Percentiles rank a stretch among this genome's conserved stretches.
These are phyloP conservation scores for Wolfiporia cocos DNA, from an alignment of 1,284 basidiomycete genomes.

Conservation along the genomic window DNA sequence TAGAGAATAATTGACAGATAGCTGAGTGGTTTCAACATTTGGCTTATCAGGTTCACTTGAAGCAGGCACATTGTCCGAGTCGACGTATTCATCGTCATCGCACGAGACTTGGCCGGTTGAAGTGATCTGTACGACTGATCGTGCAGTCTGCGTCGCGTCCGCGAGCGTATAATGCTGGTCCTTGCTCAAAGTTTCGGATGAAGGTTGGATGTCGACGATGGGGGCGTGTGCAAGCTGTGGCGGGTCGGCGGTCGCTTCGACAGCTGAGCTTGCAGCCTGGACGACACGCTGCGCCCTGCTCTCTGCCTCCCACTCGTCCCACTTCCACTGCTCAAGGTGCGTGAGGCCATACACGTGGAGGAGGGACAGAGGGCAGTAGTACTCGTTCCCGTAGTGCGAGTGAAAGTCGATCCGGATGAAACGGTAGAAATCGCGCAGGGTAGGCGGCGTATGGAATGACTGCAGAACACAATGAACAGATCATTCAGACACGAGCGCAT, in stretches of 20 bases:
- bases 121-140: neutral
- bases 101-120: too few species aligned
- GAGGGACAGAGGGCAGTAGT: conserved; percentile 92
- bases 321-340: conserved; percentile 94
- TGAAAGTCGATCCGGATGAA: conserved; percentile 94
- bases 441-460: conserved; percentile 74
- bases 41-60: neutral
- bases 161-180: neutral
- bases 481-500: neutral
- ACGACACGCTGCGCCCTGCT: conserved; percentile 38
- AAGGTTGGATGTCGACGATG: neutral
- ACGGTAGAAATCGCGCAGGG: conserved; percentile 79
- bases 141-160: neutral
- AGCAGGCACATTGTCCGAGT: neutral
- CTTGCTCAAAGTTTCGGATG: neutral
- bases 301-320: conserved; percentile 75
- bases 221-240: conserved; percentile 13
- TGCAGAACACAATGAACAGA: conserved; percentile 21
- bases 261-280: conserved; percentile 18
- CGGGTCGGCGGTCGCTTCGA: conserved; percentile 19
- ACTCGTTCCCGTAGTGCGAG: conserved; percentile 92
- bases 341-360: conserved; percentile 94
- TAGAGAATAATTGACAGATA: neutral
- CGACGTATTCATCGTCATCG: too few species aligned
- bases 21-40: neutral